Conservation (phyloP, 2,329 filamentous ascomycete genomes). For the Xylaria multiplex region DNA sequence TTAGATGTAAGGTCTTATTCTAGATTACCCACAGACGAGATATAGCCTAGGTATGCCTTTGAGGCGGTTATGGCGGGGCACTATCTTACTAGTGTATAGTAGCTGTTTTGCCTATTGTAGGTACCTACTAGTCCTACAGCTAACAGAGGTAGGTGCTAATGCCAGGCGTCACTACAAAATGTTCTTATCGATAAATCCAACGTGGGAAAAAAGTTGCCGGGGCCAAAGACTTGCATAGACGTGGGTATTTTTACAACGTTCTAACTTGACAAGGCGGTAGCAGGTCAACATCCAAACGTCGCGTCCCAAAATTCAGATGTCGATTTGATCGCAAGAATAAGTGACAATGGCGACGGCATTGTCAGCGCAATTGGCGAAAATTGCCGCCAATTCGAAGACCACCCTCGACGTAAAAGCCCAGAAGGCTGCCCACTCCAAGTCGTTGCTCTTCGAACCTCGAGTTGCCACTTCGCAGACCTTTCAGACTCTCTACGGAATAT, state of each 20-base stretch:
- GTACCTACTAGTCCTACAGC: too few species aligned
- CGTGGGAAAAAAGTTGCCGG: constrained; percentile 38
- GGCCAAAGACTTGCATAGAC: constrained; percentile 17
- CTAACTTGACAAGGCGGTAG: constrained; percentile 3
- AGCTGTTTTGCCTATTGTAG: neutral
- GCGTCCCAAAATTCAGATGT: constrained; percentile 28
- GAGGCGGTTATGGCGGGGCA: neutral
- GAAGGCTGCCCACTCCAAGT: constrained; percentile 91
- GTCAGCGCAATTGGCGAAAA: constrained; percentile 91
- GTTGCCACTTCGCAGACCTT: constrained; percentile 89
- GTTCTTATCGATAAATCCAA: constrained; percentile 33
- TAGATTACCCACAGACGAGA: too few species aligned
- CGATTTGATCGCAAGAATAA: constrained; percentile 12
- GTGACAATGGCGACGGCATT: constrained; percentile 81
- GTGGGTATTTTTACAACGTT: constrained; percentile 9
- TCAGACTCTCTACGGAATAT: constrained; percentile 87
- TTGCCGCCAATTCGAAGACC: constrained; percentile 88
- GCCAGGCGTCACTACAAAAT: neutral
- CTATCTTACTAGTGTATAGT: neutral
- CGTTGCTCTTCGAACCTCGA: constrained; percentile 88
- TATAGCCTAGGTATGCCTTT: too few species aligned
- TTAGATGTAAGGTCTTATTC: too few species aligned
- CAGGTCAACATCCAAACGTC: constrained; percentile 9
- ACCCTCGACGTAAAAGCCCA: constrained; percentile 93
- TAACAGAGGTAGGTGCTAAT: neutral